phyloP scores from a whole-genome alignment of 2,329 filamentous ascomycete genomes.

The Tolypocladium endophyticum region DNA sequence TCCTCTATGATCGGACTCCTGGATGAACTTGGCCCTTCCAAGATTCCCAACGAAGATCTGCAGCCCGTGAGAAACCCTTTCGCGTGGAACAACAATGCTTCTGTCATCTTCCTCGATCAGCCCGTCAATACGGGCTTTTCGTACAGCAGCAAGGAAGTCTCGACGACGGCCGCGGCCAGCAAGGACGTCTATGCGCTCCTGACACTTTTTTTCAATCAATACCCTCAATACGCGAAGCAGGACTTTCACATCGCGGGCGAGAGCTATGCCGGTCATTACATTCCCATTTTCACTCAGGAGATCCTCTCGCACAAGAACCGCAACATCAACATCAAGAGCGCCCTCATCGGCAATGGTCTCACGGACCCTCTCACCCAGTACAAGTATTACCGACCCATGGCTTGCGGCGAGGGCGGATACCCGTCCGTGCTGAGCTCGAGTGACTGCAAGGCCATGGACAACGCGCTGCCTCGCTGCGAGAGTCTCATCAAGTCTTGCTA shows the following conservation, averaged over 20 bases:
- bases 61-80: constrained; percentile 40
- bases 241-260: constrained; percentile 97
- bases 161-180: constrained; percentile 85
- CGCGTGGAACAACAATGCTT: constrained; percentile 53
- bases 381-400: constrained; percentile 92
- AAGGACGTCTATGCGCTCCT: constrained; percentile 96
- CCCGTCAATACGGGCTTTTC: constrained; percentile 29
- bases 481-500: constrained; percentile 85
- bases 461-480: constrained; percentile 78
- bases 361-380: constrained; percentile 91
- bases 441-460: constrained; percentile 82
- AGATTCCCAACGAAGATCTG: constrained; percentile 36
- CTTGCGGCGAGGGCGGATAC: constrained; percentile 89
- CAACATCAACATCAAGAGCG: constrained; percentile 94
- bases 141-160: constrained; percentile 61
- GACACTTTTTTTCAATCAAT: constrained; percentile 96
- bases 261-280: constrained; percentile 92
- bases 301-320: constrained; percentile 88
- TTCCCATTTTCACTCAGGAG: constrained; percentile 82
- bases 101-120: constrained; percentile 63
- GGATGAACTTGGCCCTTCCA: constrained; percentile 67
- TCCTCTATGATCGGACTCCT: constrained; percentile 36
- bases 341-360: constrained; percentile 91
- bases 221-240: constrained; percentile 86
- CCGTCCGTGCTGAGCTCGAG: constrained; percentile 68